Evolutionary conservation across 306 rosid genomes (phyloP).

Genomic region (Myrica gale): DNA sequence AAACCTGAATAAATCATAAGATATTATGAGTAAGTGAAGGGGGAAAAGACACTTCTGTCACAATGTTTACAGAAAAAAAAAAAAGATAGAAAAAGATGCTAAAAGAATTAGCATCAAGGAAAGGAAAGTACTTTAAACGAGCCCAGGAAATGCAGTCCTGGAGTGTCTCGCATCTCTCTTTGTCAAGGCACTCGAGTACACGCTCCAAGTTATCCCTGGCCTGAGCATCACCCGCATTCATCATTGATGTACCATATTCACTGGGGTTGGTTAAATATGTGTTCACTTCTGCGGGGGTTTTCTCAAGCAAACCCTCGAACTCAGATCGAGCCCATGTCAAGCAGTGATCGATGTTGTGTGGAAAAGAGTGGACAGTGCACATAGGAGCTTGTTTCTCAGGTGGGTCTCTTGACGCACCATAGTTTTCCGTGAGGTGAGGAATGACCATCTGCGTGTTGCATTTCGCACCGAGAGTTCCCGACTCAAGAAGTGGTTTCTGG

Average conservation of each 20-base stretch:
- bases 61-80: not conserved
- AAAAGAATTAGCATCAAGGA: not conserved
- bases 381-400: slow-evolving; percentile 99
- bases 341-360: slow-evolving; percentile 97
- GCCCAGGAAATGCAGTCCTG: slow-evolving; percentile 93
- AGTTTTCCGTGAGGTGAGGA: slow-evolving; percentile 93
- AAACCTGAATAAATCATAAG: slow-evolving; percentile 54
- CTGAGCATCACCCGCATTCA: slow-evolving; percentile 95
- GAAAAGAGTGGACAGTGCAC: slow-evolving; percentile 99
- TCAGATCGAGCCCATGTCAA: slow-evolving; percentile 99
- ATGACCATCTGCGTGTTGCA: slow-evolving; percentile 99
- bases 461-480: slow-evolving; percentile 96
- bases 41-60: not conserved
- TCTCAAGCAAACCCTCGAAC: slow-evolving; percentile 96
- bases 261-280: slow-evolving; percentile 73
- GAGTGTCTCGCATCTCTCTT: slow-evolving; percentile 74
- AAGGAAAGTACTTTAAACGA: slow-evolving; percentile 64
- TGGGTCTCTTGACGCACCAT: slow-evolving; percentile 98
- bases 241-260: slow-evolving; percentile 68
- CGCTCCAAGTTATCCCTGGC: slow-evolving; percentile 96
- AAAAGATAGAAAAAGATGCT: not conserved
- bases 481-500: slow-evolving; percentile 98
- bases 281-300: slow-evolving; percentile 94
- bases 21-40: slow-evolving; percentile 1
- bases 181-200: slow-evolving; percentile 83